phyloP scores from a whole-genome alignment of 1,139 yeast genomes.

The Cylindricascospora bacillispora region DNA sequence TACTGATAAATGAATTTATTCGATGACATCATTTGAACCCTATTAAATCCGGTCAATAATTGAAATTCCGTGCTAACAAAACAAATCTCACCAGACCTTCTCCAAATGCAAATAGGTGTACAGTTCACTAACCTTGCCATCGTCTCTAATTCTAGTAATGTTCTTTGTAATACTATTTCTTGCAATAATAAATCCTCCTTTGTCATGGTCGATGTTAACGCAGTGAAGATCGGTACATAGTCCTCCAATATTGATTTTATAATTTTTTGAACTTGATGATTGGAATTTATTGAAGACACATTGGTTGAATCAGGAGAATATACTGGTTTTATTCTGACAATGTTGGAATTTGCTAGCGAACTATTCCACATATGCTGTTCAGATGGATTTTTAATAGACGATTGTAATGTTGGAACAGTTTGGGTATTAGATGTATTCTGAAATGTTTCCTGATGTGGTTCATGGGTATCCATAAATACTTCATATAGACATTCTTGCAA shows the following conservation, averaged over 20 bases:
- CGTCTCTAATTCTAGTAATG: constrained; percentile 51
- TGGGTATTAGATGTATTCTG: too few species aligned
- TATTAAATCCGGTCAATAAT: constrained; percentile 41
- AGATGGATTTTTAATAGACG: constrained; percentile 26
- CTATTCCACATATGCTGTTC: too few species aligned
- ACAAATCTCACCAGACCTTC: constrained; percentile 66
- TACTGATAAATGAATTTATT: constrained; percentile 66
- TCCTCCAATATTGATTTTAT: constrained; percentile 51
- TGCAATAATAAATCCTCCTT: constrained; percentile 55
- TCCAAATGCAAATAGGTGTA: constrained; percentile 65
- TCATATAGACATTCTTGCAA: constrained; percentile 42
- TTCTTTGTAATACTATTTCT: constrained; percentile 58
- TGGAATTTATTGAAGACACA: too few species aligned
- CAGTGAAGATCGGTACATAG: constrained; percentile 57
- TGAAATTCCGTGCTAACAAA: constrained; percentile 57
- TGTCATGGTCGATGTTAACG: constrained; percentile 56
- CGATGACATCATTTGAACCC: constrained; percentile 22
- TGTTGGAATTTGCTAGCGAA: too few species aligned
- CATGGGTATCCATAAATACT: constrained; percentile 37
- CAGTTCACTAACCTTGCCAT: constrained; percentile 36
- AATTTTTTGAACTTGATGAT: constrained; percentile 37
- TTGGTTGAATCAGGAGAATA: too few species aligned
- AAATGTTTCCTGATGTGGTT: too few species aligned
- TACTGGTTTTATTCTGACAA: too few species aligned
- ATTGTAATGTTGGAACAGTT: too few species aligned